Percentiles rank a stretch among this genome's conserved stretches.
Conservation (phyloP, 352 stramenopile species). For the Globisporangium viniferum region DNA sequence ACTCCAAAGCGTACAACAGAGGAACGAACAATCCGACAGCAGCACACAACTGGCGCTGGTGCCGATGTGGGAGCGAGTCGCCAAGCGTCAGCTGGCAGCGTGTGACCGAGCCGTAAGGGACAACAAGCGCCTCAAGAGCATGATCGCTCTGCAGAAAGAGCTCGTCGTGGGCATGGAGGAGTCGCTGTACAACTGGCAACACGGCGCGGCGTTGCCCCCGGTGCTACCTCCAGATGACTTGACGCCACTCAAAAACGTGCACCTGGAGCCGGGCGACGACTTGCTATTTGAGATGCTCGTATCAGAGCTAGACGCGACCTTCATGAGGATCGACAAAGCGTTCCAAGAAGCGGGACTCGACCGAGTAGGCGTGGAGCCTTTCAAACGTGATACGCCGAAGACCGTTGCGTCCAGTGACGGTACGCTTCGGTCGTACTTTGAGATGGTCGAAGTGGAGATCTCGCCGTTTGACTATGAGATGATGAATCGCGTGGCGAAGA, state of each 20-base stretch:
- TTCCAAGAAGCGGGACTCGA: slow-evolving; percentile 4
- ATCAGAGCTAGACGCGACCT: slow-evolving; percentile 13
- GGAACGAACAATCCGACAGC: background rate
- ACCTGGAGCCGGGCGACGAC: slow-evolving; percentile 9
- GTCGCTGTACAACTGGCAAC: slow-evolving; percentile 9
- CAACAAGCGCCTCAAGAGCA: slow-evolving; percentile 15
- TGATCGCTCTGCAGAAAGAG: slow-evolving; percentile 9
- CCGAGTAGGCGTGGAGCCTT: background rate
- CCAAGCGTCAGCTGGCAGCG: slow-evolving; percentile 9
- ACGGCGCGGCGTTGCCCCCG: background rate
- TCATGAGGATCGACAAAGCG: background rate
- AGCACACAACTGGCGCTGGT: background rate
- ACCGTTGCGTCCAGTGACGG: background rate
- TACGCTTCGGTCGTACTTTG: background rate
- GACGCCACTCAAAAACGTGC: background rate
- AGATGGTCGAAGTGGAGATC: slow-evolving; percentile 9
- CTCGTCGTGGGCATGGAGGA: slow-evolving; percentile 8
- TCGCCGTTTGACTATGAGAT: slow-evolving; percentile 6
- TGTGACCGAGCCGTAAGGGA: background rate
- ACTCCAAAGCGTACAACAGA: slow-evolving; percentile 9
- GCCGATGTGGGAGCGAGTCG: slow-evolving; percentile 10
- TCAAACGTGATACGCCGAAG: background rate
- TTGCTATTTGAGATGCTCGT: slow-evolving; percentile 15
- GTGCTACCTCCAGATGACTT: background rate
- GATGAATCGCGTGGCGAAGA: background rate